Conservation (phyloP, 495 filamentous ascomycete species). For the Hyaloscypha variabilis region DNA sequence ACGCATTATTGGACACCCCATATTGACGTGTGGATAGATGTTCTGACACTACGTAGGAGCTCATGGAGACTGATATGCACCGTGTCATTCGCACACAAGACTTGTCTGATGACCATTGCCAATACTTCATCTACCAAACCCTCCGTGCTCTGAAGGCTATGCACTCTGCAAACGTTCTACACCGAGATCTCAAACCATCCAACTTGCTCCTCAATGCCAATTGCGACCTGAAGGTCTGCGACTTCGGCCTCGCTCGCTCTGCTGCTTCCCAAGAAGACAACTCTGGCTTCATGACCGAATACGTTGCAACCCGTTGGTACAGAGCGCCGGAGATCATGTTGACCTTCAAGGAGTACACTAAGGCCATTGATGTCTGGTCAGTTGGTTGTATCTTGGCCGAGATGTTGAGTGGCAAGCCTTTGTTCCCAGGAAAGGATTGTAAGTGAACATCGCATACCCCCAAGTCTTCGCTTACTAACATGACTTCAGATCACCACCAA, state of each 20-base stretch:
- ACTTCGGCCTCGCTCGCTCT: conserved; percentile 93
- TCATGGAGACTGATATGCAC: conserved; percentile 99
- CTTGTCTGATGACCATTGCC: conserved; percentile 97
- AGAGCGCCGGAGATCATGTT: conserved; percentile 99
- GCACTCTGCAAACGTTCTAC: conserved; percentile 98
- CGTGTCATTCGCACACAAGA: conserved; percentile 99
- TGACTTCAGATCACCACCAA: conserved; percentile 85
- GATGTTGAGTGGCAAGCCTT: conserved; percentile 98
- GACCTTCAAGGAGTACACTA: conserved; percentile 99
- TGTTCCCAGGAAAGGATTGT: conserved; percentile 99
- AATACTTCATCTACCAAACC: conserved; percentile 99
- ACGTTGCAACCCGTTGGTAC: conserved; percentile 99
- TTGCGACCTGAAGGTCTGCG: conserved; percentile 98
- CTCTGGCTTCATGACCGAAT: conserved; percentile 99
- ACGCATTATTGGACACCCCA: conserved; percentile 29
- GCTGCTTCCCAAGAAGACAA: conserved; percentile 96
- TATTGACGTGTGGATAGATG: background rate
- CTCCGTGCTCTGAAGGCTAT: conserved; percentile 97
- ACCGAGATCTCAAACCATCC: conserved; percentile 96
- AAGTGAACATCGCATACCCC: conserved; percentile 40
- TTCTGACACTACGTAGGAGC: conserved; percentile 61
- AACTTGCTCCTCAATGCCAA: conserved; percentile 98
- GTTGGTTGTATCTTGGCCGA: conserved; percentile 99
- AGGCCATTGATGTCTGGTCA: conserved; percentile 99
- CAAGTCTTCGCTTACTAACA: conserved; percentile 29